phyloP scores from a whole-genome alignment of 257 asterid genomes.

The Salvia hispanica region DNA sequence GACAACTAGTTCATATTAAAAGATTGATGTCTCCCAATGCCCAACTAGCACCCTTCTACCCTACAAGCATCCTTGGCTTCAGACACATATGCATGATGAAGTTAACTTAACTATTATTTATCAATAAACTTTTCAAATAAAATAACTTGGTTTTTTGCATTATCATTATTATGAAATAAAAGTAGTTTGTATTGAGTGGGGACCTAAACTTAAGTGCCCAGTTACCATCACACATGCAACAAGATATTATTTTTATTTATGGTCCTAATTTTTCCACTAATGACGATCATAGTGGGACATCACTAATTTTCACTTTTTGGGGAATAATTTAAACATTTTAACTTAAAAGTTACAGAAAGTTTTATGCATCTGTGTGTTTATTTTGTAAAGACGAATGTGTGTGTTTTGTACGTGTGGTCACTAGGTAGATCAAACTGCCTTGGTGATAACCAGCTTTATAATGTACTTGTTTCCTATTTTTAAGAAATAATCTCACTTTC shows the following conservation, averaged over 20 bases:
- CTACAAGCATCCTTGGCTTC: conserved; percentile 36
- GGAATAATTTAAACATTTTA: conserved; percentile 11
- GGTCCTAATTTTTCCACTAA: conserved; percentile 31
- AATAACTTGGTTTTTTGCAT: conserved; percentile 1
- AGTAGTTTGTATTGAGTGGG: conserved; percentile 30
- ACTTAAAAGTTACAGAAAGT: conserved; percentile 3
- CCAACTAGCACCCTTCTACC: conserved; percentile 39
- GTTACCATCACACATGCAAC: conserved; percentile 20
- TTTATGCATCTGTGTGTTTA: background rate
- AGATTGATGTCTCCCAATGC: conserved; percentile 41
- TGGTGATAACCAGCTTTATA: conserved; percentile 11
- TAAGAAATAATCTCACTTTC: too few relatives aligned
- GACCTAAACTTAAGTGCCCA: conserved; percentile 29
- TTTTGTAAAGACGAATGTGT: background rate
- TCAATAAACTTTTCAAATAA: background rate
- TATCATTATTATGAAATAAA: conserved; percentile 4
- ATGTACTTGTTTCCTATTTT: conserved; percentile 2
- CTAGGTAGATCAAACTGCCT: conserved; percentile 20
- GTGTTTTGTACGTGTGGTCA: conserved; percentile 21
- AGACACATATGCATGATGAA: conserved; percentile 24
- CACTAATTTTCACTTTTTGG: conserved; percentile 28
- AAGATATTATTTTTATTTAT: conserved; percentile 34
- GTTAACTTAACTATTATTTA: background rate
- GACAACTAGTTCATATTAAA: conserved; percentile 13
- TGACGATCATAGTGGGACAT: conserved; percentile 35